Evolutionary conservation across 257 asterid genomes (phyloP).

Genomic region (Solanum habrochaites): DNA sequence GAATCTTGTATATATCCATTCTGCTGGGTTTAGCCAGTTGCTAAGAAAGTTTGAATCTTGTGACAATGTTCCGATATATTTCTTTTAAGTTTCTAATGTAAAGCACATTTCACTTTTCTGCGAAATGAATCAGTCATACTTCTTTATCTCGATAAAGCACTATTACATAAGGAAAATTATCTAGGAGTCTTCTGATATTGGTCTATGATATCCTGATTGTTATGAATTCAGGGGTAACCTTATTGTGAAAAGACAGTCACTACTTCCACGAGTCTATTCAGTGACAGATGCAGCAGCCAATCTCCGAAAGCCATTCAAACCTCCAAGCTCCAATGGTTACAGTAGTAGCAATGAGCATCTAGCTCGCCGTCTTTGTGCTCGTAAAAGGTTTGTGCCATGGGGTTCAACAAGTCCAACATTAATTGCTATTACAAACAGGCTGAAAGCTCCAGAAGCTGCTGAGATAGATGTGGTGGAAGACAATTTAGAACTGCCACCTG

Average conservation of each 20-base stretch:
- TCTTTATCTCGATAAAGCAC: background rate
- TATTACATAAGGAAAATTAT: background rate
- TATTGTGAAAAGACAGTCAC: conserved; percentile 71
- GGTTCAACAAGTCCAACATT: conserved; percentile 68
- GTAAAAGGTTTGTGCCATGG: conserved; percentile 96
- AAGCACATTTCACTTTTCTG: background rate
- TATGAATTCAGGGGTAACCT: conserved; percentile 58
- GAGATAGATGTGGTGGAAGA: conserved; percentile 43
- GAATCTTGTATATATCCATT: background rate
- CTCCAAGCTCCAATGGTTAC: conserved; percentile 75
- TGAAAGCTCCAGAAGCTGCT: conserved; percentile 19
- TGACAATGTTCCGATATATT: background rate
- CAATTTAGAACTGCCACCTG: conserved; percentile 54
- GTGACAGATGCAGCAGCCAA: conserved; percentile 53
- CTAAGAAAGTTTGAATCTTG: background rate
- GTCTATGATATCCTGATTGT: background rate
- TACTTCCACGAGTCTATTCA: conserved; percentile 82
- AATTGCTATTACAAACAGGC: conserved; percentile 51
- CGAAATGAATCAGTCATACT: background rate
- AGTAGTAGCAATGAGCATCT: conserved; percentile 52
- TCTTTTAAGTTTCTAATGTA: background rate
- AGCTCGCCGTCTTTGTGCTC: conserved; percentile 71
- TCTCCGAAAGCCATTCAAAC: conserved; percentile 79
- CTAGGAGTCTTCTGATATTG: background rate
- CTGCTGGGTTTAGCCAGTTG: background rate